Percentiles rank a stretch among this genome's conserved stretches.
phyloP scores from a whole-genome alignment of 495 filamentous ascomycete genomes.

The Penicillium verhagenii region DNA sequence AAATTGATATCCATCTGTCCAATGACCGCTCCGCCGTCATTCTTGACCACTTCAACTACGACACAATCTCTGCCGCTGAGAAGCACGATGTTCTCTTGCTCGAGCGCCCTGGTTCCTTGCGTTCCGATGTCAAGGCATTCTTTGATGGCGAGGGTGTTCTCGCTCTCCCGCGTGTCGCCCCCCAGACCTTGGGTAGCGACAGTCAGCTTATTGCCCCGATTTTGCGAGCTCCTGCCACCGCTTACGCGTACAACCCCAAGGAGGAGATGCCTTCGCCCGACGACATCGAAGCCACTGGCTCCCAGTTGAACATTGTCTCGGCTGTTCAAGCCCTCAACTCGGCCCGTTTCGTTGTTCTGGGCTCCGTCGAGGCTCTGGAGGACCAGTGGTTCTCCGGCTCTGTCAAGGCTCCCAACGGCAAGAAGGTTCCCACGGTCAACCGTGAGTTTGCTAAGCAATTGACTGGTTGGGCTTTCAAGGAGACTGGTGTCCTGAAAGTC shows the following conservation, averaged over 20 bases:
- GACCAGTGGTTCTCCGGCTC: constrained; percentile 86
- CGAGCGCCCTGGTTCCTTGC: constrained; percentile 57
- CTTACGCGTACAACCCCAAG: constrained; percentile 94
- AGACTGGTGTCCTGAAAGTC: constrained; percentile 84
- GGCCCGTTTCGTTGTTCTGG: constrained; percentile 83
- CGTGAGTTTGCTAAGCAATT: constrained; percentile 81
- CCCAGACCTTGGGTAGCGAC: constrained; percentile 75
- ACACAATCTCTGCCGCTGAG: constrained; percentile 69
- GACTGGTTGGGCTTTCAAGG: constrained; percentile 89
- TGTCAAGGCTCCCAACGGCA: constrained; percentile 60
- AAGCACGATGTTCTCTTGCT: constrained; percentile 87
- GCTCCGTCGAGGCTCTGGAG: constrained; percentile 80
- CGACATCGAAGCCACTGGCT: constrained; percentile 78
- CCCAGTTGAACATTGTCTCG: constrained; percentile 78
- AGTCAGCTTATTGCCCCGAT: constrained; percentile 75
- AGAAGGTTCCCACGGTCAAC: constrained; percentile 68
- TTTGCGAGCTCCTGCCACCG: constrained; percentile 73
- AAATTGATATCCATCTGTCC: constrained; percentile 90
- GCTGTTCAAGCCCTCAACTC: constrained; percentile 90
- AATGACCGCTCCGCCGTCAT: constrained; percentile 76
- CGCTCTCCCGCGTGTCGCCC: constrained; percentile 76
- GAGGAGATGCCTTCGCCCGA: constrained; percentile 74
- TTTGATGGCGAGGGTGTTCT: constrained; percentile 70
- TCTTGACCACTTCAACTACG: constrained; percentile 95
- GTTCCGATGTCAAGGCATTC: constrained; percentile 72